Evolutionary conservation across 345 rosid species (phyloP).

Genomic region (Rhizophora apiculata): DNA sequence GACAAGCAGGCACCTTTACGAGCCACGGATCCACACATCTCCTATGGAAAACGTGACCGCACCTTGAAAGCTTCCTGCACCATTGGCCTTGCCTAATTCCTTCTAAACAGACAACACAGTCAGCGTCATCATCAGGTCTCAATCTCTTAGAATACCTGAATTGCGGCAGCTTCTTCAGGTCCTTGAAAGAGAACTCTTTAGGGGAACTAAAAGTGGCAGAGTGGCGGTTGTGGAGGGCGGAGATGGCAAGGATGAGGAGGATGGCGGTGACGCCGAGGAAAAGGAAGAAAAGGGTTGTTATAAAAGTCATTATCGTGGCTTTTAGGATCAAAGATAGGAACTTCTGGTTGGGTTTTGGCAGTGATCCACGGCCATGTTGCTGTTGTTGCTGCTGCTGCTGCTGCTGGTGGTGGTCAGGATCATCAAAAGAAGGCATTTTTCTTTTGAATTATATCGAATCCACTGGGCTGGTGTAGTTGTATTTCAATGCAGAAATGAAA

Average conservation of each 20-base stretch:
- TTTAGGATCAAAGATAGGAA: slow-evolving; percentile 60
- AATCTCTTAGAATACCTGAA: slow-evolving; percentile 39
- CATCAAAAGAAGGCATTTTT: background rate
- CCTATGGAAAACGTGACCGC: slow-evolving; percentile 79
- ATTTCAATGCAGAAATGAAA: no score
- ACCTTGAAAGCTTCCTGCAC: slow-evolving; percentile 65
- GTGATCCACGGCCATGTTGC: slow-evolving; percentile 19
- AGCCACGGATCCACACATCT: slow-evolving; percentile 85
- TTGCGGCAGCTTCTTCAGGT: slow-evolving; percentile 57
- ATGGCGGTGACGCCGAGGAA: slow-evolving; percentile 52
- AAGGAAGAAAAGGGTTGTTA: slow-evolving; percentile 59
- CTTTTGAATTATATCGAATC: background rate
- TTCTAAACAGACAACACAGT: slow-evolving; percentile 78
- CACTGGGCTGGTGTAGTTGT: no score
- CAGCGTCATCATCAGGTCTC: slow-evolving; percentile 16
- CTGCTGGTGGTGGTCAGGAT: slow-evolving; percentile 13
- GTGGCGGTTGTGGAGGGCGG: slow-evolving; percentile 41
- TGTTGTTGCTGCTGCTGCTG: background rate
- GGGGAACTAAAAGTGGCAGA: slow-evolving; percentile 26
- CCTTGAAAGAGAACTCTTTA: slow-evolving; percentile 43
- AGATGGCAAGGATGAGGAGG: slow-evolving; percentile 39
- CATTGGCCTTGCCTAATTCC: slow-evolving; percentile 70
- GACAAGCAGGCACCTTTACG: slow-evolving; percentile 64
- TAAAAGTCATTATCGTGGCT: slow-evolving; percentile 59
- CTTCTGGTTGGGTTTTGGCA: slow-evolving; percentile 44